Conservation (phyloP, 768 basidiomycete species). For the Pleurotus tuber-regium region DNA sequence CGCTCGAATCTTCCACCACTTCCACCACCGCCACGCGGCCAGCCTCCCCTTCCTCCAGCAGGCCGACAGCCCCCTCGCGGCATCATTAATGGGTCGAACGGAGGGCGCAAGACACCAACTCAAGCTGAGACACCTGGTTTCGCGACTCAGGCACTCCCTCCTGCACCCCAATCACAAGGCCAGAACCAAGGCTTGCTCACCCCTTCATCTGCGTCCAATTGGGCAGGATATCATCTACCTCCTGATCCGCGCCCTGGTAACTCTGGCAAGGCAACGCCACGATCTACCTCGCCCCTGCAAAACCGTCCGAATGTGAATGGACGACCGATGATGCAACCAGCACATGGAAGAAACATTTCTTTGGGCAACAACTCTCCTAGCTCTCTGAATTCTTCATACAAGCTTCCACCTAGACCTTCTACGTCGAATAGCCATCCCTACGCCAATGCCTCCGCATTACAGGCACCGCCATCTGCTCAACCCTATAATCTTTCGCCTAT, state of each 20-base stretch:
- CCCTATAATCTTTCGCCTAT: slow-evolving; percentile 66
- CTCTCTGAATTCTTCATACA: slow-evolving; percentile 32
- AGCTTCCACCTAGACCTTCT: slow-evolving; percentile 43
- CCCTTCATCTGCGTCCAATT: slow-evolving; percentile 36
- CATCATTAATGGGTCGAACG: slow-evolving; percentile 25
- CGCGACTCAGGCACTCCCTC: slow-evolving; percentile 39
- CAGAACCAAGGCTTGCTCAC: slow-evolving; percentile 38
- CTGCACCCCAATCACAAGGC: slow-evolving; percentile 27
- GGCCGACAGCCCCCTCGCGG: slow-evolving; percentile 34
- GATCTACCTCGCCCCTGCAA: slow-evolving; percentile 44
- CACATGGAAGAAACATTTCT: slow-evolving; percentile 57
- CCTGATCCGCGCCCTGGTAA: slow-evolving; percentile 59
- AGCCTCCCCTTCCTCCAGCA: slow-evolving; percentile 56
- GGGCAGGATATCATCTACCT: slow-evolving; percentile 55
- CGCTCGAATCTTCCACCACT: slow-evolving; percentile 61
- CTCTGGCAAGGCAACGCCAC: slow-evolving; percentile 35
- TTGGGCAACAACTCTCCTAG: slow-evolving; percentile 42
- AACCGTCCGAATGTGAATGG: neutral
- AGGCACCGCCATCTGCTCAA: slow-evolving; percentile 32
- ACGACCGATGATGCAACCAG: slow-evolving; percentile 12
- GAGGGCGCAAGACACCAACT: slow-evolving; percentile 54
- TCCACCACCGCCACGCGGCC: slow-evolving; percentile 66
- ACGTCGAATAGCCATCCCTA: slow-evolving; percentile 58
- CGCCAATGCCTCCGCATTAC: slow-evolving; percentile 47
- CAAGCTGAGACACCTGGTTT: slow-evolving; percentile 51